Evolutionary conservation across 805 yeast genomes (phyloP), one percentile per base, ranked within the genome.

Genomic region (Pichia gijzeniarum): DNA sequence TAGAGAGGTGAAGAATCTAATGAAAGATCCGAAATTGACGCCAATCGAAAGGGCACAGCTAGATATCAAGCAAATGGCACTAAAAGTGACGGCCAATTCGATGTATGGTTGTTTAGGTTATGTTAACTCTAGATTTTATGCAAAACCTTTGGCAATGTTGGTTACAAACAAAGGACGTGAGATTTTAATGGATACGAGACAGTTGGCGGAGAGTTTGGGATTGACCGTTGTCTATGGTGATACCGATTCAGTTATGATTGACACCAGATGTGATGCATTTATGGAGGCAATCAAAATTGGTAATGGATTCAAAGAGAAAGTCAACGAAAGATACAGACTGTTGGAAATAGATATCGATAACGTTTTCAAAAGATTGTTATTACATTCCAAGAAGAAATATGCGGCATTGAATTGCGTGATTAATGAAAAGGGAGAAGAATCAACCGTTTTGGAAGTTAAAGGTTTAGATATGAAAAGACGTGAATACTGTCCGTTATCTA

Each of bases 91-190:
- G 2, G 99, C 99, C 25, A 93, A 93, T 66, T 93, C 99, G n/a
- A 91, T 93, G 97, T 93, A 93, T 68, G 99, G 99, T 60, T 93
- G 98, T 76, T 74, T 93, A 56, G 99, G 99, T 54, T 90, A 82
- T 63, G 85, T 84, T 6, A 77, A 84, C 56, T 88, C 97, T 19
- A 76, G 99, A 58, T 93, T 93, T 64, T 91, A 90, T 59, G 99
- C 99, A 12, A 84, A 86, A 59, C 96, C 98, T 0, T 71, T 93
- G 55, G 99, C 99, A 5, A 87, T 87, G 90, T 71, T 93, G 57
- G 95, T 89, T 47, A 93, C 99, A 3, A 84, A 81, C 56, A 87
- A 90, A 64, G 99, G 99, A 58, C 78, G 99, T 69, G 98, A 93
- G 63, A 88, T 90, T 62, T 75, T 93, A 58, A 84, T 82, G 82